Percentiles rank a stretch among this genome's conserved stretches.
Evolutionary conservation across 1,139 yeast genomes (phyloP).

Genomic region (Zhuliangozyma blackwelliae): DNA sequence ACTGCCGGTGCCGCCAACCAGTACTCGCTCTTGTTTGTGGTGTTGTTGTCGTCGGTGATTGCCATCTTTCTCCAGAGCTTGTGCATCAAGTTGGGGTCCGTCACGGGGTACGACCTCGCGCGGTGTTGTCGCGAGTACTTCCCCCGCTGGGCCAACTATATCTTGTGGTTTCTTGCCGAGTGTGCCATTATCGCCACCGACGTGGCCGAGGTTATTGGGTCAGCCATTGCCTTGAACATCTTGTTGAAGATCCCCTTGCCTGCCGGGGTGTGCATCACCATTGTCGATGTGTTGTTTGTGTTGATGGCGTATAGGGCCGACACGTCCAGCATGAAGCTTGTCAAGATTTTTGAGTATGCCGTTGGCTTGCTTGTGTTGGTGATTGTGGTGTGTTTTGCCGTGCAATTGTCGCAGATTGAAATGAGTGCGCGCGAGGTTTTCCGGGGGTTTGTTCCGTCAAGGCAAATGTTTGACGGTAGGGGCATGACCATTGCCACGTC

Average conservation of each 20-base stretch:
- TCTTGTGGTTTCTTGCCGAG: constrained; percentile 68
- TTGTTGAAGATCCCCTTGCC: constrained; percentile 65
- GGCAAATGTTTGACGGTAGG: constrained; percentile 53
- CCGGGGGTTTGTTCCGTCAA: constrained; percentile 69
- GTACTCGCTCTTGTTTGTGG: constrained; percentile 61
- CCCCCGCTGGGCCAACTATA: constrained; percentile 56
- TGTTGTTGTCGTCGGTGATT: constrained; percentile 61
- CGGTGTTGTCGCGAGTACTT: constrained; percentile 60
- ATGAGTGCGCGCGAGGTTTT: constrained; percentile 48
- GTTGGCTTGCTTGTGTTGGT: constrained; percentile 66
- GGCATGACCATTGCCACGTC: constrained; percentile 76
- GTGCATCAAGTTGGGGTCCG: constrained; percentile 73
- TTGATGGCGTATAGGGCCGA: constrained; percentile 74
- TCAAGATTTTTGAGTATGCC: constrained; percentile 59
- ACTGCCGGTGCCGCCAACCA: constrained; percentile 70
- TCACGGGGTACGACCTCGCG: constrained; percentile 75
- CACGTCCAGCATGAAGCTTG: constrained; percentile 56
- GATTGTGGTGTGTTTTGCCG: constrained; percentile 68
- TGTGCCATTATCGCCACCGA: constrained; percentile 81
- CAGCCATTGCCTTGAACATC: constrained; percentile 79
- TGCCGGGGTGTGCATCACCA: constrained; percentile 73
- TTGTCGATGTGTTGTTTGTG: constrained; percentile 68
- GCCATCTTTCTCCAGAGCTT: constrained; percentile 72
- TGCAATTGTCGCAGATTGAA: constrained; percentile 58
- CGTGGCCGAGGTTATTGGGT: constrained; percentile 82